Percentiles rank a stretch among this genome's conserved stretches.
Evolutionary conservation across 2,329 filamentous ascomycete species (phyloP).

Genomic region (Trichoderma brevicompactum): DNA sequence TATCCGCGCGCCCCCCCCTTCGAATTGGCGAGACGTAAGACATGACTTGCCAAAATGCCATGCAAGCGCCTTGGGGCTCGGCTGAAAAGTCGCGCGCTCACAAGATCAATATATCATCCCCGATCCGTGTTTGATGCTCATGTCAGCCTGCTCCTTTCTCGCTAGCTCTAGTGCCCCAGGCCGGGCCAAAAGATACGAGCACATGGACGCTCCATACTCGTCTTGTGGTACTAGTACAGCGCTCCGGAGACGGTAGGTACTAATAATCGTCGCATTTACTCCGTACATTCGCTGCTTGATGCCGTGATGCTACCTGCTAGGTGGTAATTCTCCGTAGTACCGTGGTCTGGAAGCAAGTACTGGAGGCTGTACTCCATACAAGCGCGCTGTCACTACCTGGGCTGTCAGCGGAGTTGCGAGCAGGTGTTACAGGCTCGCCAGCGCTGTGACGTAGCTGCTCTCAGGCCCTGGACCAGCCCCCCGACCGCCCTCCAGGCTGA

Average conservation of each 20-base stretch:
- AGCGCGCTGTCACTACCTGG: too few species aligned
- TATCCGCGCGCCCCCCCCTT: neutral
- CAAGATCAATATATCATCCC: neutral
- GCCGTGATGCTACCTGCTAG: too few species aligned
- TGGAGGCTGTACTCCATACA: too few species aligned
- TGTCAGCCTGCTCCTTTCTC: neutral
- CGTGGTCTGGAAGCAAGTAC: too few species aligned
- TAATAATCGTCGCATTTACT: too few species aligned
- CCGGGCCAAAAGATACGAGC: neutral
- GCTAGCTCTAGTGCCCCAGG: neutral
- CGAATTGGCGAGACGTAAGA: slow-evolving; percentile 18
- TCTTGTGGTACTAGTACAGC: too few species aligned
- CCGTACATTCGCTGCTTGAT: too few species aligned
- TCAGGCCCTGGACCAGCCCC: neutral
- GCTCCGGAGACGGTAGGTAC: too few species aligned
- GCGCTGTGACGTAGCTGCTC: slow-evolving; percentile 1
- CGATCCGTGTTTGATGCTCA: neutral
- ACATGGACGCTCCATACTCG: neutral
- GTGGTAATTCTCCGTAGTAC: too few species aligned
- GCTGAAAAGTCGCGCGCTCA: slow-evolving; percentile 19
- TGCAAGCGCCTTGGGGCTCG: neutral
- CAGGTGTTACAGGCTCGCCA: neutral
- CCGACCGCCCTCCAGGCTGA: slow-evolving; percentile 17
- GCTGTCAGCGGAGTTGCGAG: too few species aligned
- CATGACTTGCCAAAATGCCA: slow-evolving; percentile 8